Conservation (phyloP, 106 monocot species). For the Platanthera zijinensis region DNA sequence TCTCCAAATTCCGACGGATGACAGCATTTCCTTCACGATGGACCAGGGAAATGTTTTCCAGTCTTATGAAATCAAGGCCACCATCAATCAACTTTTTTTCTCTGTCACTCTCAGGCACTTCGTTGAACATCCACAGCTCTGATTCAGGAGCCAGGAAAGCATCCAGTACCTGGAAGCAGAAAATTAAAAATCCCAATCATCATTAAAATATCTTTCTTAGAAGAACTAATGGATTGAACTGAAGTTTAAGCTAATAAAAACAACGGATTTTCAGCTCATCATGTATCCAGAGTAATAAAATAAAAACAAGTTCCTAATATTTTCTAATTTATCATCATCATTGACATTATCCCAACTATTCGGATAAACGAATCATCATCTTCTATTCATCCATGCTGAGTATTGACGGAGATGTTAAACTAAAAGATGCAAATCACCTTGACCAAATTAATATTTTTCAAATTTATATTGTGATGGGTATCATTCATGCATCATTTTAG, state of each 20-base stretch:
- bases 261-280: not conserved
- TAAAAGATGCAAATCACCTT: no score
- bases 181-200: constrained; percentile 5
- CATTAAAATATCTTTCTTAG: constrained; percentile 2
- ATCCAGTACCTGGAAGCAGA: constrained; percentile 47
- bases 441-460: no score
- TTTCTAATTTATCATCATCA: not conserved
- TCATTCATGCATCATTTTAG: no score
- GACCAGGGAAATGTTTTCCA: constrained; percentile 48
- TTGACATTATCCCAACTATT: no score
- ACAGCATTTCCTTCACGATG: constrained; percentile 69
- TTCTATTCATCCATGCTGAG: no score
- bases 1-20: constrained; percentile 54
- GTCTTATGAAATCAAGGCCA: constrained; percentile 39
- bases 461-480: no score
- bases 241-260: not conserved
- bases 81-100: constrained; percentile 44
- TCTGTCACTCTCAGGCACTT: constrained; percentile 65
- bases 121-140: constrained; percentile 69
- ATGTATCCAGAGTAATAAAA: not conserved
- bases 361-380: no score
- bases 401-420: no score
- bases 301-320: not conserved
- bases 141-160: constrained; percentile 60
- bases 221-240: not conserved